Evolutionary conservation across 1,284 basidiomycete genomes (phyloP), one percentile per base, ranked within the genome.

Genomic region (Coniferiporia sulphurascens): DNA sequence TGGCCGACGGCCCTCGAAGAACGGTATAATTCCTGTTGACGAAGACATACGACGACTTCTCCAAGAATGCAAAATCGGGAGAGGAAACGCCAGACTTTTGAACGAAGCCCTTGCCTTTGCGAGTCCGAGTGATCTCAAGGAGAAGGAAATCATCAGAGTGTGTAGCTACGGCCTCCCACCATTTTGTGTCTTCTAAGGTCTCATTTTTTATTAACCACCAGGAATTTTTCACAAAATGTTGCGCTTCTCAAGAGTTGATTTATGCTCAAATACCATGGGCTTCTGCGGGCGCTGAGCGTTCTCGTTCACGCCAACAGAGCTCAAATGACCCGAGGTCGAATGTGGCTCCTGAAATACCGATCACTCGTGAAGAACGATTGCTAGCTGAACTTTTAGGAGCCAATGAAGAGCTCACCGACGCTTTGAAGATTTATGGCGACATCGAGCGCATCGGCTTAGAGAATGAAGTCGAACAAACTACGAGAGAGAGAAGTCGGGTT

Each of bases 241-340:
- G 80, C 19, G 77, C 79, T 4, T 89, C 87, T 1, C 87, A 89
- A 68, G 89, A 89, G 59, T 76, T 91, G 17, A 83, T 91, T 35
- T 83, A 76, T 63, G 82, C 85, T 7, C 87, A 90, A 70, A 89
- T 91, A 57, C 80, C 85, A 9, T 92, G 90, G 90, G 91, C 91
- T 4, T 80, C 82, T 17, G 83, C 89, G 3, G 79, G 82, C 19
- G 89, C 90, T 1, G 89, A 89, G 66, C 80, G 80, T 41, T 86
- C 83, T 4, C 73, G 83, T 34, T 64, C 62, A 65, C 64, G 44
- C 60, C 66, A 52, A 56, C 62, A 60, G 57, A 64, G 64, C 59
- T 51, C 65, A 27, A 60, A 63, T 62, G 61, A 60, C 54, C 58
- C 55, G 54, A 52, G 43, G 57, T 59, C 56, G 43, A 63, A 65